phyloP scores from a whole-genome alignment of 1,139 yeast species.

The Hansenula lynferdii region DNA sequence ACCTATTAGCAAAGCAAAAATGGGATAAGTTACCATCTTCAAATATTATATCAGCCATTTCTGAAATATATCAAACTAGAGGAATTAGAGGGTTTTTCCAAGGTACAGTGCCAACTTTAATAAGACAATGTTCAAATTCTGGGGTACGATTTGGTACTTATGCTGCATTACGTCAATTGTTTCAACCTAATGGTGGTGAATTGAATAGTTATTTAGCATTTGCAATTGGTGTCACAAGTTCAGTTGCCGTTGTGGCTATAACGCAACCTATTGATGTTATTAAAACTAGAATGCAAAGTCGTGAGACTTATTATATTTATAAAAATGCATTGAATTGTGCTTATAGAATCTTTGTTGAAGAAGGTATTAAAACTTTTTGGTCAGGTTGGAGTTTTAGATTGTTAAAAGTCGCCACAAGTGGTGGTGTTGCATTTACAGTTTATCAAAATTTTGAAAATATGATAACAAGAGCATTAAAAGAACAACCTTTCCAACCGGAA shows the following conservation, averaged over 20 bases:
- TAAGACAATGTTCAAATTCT: conserved; percentile 75
- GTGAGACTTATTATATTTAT: conserved; percentile 52
- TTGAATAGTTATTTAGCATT: conserved; percentile 42
- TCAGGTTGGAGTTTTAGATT: conserved; percentile 79
- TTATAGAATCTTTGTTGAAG: conserved; percentile 62
- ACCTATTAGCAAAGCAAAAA: conserved; percentile 25
- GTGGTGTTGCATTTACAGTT: conserved; percentile 71
- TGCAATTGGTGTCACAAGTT: conserved; percentile 52
- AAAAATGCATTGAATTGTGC: conserved; percentile 71
- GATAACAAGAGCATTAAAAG: conserved; percentile 43
- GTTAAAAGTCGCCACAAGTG: conserved; percentile 71
- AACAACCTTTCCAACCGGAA: conserved; percentile 41
- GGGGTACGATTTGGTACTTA: conserved; percentile 83
- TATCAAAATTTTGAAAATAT: conserved; percentile 57
- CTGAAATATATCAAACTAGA: conserved; percentile 67
- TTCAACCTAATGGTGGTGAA: conserved; percentile 45
- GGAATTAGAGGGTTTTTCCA: conserved; percentile 78
- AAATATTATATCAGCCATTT: conserved; percentile 46
- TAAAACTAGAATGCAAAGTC: conserved; percentile 85
- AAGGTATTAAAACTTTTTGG: conserved; percentile 64
- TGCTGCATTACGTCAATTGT: conserved; percentile 66
- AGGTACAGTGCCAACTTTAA: conserved; percentile 75
- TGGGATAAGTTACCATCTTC: conserved; percentile 52
- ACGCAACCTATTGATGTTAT: conserved; percentile 93
- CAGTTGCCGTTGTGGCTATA: conserved; percentile 61